Evolutionary conservation across 306 rosid genomes (phyloP).

Genomic region (Morella rubra): DNA sequence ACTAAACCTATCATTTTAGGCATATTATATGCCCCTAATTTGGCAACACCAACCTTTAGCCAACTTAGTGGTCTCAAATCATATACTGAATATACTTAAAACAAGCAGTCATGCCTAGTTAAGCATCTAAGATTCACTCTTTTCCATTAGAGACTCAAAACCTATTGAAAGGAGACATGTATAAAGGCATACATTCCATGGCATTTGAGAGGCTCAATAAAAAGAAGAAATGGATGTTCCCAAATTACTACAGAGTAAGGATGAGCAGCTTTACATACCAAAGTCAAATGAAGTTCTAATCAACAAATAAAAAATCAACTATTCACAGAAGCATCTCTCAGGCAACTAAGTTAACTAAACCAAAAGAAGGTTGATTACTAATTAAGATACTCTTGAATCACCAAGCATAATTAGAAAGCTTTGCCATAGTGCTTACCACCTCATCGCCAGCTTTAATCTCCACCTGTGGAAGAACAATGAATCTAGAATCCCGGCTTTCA

Average conservation of each 20-base stretch:
- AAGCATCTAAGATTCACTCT: not conserved
- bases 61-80: not conserved
- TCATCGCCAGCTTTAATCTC: slow-evolving; percentile 90
- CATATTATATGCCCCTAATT: not conserved
- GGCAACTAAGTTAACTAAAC: not conserved
- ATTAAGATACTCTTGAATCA: not conserved
- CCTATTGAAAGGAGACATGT: not conserved
- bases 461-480: slow-evolving; percentile 83
- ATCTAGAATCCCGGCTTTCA: slow-evolving; percentile 69
- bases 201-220: no score
- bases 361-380: not conserved
- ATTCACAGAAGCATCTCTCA: not conserved
- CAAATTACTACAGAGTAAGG: not conserved
- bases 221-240: not conserved
- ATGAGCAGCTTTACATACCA: not conserved
- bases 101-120: not conserved
- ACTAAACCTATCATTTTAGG: not conserved
- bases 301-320: not conserved
- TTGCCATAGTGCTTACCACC: slow-evolving; percentile 56
- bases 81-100: no score
- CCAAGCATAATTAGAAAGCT: not conserved
- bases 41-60: not conserved
- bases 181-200: not conserved
- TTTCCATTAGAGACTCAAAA: not conserved
- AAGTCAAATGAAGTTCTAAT: not conserved